Conservation (phyloP, 106 monocot genomes). For the Vanilla planifolia region DNA sequence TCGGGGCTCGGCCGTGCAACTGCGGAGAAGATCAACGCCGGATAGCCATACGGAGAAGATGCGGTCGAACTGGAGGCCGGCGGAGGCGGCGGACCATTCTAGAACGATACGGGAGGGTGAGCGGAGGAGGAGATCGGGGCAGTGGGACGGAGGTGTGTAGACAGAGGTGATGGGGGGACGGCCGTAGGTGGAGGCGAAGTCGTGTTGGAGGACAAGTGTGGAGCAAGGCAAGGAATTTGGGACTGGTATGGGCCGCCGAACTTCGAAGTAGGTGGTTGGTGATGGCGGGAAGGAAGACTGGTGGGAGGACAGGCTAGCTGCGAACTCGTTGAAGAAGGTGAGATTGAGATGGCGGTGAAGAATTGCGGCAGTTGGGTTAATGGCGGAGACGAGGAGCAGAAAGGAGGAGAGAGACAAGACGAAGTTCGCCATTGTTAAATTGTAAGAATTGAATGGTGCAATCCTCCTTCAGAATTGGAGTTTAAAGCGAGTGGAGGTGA, state of each 20-base stretch:
- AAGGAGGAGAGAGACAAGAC: too few relatives aligned
- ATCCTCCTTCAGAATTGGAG: too few relatives aligned
- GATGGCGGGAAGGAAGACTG: too few relatives aligned
- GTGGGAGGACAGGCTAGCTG: neutral
- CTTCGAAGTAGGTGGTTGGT: constrained; percentile 64
- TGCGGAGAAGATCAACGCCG: constrained; percentile 23
- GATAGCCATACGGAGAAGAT: constrained; percentile 19
- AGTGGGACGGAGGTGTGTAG: too few relatives aligned
- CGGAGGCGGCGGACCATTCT: constrained; percentile 9
- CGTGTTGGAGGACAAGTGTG: constrained; percentile 41
- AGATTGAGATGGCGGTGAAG: neutral
- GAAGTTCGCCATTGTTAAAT: too few relatives aligned
- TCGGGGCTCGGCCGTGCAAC: constrained; percentile 13
- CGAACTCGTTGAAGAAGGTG: constrained; percentile 6
- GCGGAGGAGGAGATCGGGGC: too few relatives aligned
- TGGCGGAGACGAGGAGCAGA: too few relatives aligned
- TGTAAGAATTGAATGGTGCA: too few relatives aligned
- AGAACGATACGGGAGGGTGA: constrained; percentile 19
- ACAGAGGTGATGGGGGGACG: too few relatives aligned
- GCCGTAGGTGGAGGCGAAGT: constrained; percentile 49
- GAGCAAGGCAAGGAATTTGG: constrained; percentile 33
- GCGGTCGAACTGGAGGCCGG: constrained; percentile 18
- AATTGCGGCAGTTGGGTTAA: too few relatives aligned
- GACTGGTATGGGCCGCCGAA: constrained; percentile 36
- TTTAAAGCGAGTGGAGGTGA: too few relatives aligned